phyloP scores from a whole-genome alignment of 1,284 basidiomycete genomes.

The Fomitopsis pinicola region DNA sequence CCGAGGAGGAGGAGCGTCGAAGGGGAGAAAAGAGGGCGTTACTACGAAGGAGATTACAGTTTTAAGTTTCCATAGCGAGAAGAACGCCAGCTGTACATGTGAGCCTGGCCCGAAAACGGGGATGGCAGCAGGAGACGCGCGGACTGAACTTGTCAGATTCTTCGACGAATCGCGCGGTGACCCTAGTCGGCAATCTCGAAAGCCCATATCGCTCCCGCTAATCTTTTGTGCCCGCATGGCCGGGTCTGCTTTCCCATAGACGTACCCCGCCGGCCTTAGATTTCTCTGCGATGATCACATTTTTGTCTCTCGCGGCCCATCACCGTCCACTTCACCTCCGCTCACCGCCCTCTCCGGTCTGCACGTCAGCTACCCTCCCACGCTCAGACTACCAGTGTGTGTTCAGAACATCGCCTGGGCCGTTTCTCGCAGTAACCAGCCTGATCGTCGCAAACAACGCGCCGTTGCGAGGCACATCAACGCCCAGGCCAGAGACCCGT shows the following conservation, averaged over 20 bases:
- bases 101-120: constrained; percentile 2
- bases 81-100: not conserved
- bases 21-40: not conserved
- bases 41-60: constrained; percentile 1
- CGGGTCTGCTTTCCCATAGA: not conserved
- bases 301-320: too few relatives aligned
- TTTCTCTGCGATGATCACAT: not conserved
- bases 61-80: constrained; percentile 6
- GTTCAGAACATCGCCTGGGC: too few relatives aligned
- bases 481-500: not conserved
- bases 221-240: not conserved
- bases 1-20: not conserved
- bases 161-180: not conserved
- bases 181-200: not conserved
- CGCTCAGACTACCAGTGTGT: too few relatives aligned
- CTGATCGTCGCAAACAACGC: not conserved
- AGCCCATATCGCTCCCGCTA: not conserved
- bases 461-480: not conserved
- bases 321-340: too few relatives aligned
- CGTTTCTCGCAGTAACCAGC: too few relatives aligned
- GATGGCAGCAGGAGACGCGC: not conserved
- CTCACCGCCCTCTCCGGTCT: too few relatives aligned
- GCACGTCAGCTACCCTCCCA: too few relatives aligned
- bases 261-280: not conserved
- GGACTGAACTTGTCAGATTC: not conserved